Evolutionary conservation across 2,329 filamentous ascomycete species (phyloP).

Genomic region (Lasiodiplodia theobromae): DNA sequence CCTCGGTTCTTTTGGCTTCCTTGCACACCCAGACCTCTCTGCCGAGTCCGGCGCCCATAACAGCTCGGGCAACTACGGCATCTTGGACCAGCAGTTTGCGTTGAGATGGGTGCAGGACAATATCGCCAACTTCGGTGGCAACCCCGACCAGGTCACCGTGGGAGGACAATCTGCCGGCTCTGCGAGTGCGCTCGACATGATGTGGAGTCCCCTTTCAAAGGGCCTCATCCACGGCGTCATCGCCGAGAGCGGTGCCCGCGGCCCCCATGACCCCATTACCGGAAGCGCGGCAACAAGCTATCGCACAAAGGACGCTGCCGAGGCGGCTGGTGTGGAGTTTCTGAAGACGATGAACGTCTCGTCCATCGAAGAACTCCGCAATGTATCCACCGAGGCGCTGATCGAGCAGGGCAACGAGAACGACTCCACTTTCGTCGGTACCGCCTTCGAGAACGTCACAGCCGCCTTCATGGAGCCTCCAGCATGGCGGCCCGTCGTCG

Average conservation of each 20-base stretch:
- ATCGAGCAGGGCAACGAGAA: conserved; percentile 13
- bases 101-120: conserved; percentile 52
- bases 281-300: conserved; percentile 5
- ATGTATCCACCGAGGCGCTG: not conserved
- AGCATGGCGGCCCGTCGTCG: conserved; percentile 9
- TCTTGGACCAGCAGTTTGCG: conserved; percentile 48
- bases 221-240: conserved; percentile 47
- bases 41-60: conserved; percentile 23
- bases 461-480: conserved; percentile 21
- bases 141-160: conserved; percentile 54
- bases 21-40: conserved; percentile 13
- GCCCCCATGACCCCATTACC: not conserved
- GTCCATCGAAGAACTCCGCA: conserved; percentile 17
- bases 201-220: conserved; percentile 54
- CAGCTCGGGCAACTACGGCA: conserved; percentile 43
- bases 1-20: conserved; percentile 53
- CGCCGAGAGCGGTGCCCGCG: conserved; percentile 32
- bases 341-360: conserved; percentile 5
- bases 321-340: conserved; percentile 10
- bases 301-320: conserved; percentile 1
- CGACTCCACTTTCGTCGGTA: conserved; percentile 1
- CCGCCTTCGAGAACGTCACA: conserved; percentile 11
- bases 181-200: conserved; percentile 52
- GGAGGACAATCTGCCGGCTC: conserved; percentile 49
- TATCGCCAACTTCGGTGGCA: conserved; percentile 53